phyloP scores from a whole-genome alignment of 1,284 basidiomycete genomes.

The Testicularia cyperi region DNA sequence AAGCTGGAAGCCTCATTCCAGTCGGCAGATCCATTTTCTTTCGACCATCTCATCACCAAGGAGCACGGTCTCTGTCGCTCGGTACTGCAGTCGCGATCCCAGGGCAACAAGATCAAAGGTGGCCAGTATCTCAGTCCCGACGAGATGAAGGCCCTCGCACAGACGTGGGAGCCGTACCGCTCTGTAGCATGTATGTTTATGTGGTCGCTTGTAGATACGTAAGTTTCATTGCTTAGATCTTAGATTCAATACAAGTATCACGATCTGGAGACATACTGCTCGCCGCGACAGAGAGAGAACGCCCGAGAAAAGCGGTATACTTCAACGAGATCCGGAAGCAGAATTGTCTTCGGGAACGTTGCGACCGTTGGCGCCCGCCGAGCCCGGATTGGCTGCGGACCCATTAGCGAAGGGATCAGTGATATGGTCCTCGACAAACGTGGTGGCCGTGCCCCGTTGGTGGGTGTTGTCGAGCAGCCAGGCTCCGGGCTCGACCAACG shows the following conservation, averaged over 20 bases:
- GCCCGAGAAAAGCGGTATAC: no score
- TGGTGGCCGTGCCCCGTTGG: slow-evolving; percentile 28
- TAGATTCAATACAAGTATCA: no score
- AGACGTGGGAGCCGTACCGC: slow-evolving; percentile 51
- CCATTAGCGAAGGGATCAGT: no score
- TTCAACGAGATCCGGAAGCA: no score
- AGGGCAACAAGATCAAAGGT: slow-evolving; percentile 55
- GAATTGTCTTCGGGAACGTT: no score
- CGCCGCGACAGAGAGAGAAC: no score
- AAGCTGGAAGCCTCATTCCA: slow-evolving; percentile 15
- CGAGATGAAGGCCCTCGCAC: slow-evolving; percentile 53
- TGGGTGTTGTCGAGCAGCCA: slow-evolving; percentile 27
- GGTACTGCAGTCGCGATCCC: slow-evolving; percentile 34
- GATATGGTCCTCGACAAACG: slow-evolving; percentile 24
- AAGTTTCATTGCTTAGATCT: no score
- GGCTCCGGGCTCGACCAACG: slow-evolving; percentile 37
- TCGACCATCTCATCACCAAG: slow-evolving; percentile 18
- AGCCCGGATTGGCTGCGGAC: no score
- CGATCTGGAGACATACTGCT: no score
- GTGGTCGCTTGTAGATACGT: slow-evolving; percentile 48
- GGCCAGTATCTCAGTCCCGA: slow-evolving; percentile 50
- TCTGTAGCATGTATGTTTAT: slow-evolving; percentile 52
- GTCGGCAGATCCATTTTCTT: neutral
- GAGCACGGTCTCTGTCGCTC: slow-evolving; percentile 24
- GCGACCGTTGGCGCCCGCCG: no score